phyloP scores from a whole-genome alignment of 257 asterid genomes.

The Forsythia suspensa region DNA sequence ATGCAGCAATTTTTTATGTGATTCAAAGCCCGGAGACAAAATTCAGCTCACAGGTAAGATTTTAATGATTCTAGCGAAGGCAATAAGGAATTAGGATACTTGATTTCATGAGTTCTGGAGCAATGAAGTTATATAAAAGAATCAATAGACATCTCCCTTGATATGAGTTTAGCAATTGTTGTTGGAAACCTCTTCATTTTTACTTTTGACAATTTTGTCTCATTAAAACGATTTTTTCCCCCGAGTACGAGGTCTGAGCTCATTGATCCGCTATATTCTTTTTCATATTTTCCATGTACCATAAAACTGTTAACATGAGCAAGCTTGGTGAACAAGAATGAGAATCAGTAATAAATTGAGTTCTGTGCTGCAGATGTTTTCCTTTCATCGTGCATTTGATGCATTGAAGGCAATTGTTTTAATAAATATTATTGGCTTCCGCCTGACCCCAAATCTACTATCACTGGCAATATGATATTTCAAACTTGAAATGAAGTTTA shows the following conservation, averaged over 20 bases:
- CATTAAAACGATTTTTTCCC: neutral
- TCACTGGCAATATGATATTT: neutral
- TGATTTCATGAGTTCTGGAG: neutral
- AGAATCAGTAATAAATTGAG: neutral
- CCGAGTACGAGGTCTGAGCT: neutral
- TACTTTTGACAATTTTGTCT: neutral
- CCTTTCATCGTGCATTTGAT: neutral
- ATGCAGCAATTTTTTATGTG: conserved; percentile 89
- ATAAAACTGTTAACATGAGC: neutral
- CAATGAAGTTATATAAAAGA: neutral
- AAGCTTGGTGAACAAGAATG: neutral
- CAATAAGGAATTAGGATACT: neutral
- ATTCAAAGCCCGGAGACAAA: conserved; percentile 89
- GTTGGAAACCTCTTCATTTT: neutral
- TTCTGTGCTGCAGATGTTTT: neutral
- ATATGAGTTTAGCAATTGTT: neutral
- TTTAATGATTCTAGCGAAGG: neutral
- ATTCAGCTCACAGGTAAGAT: conserved; percentile 71
- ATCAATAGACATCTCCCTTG: neutral
- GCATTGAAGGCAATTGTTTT: neutral
- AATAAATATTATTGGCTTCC: neutral
- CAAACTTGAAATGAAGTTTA: neutral
- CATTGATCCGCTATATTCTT: neutral
- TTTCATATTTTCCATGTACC: neutral
- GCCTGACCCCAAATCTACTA: neutral